A percentile compares a stretch with the other conserved stretches of the same genome.
Evolutionary conservation across 2,329 filamentous ascomycete species (phyloP).

Genomic region (Diaporthe velutina): DNA sequence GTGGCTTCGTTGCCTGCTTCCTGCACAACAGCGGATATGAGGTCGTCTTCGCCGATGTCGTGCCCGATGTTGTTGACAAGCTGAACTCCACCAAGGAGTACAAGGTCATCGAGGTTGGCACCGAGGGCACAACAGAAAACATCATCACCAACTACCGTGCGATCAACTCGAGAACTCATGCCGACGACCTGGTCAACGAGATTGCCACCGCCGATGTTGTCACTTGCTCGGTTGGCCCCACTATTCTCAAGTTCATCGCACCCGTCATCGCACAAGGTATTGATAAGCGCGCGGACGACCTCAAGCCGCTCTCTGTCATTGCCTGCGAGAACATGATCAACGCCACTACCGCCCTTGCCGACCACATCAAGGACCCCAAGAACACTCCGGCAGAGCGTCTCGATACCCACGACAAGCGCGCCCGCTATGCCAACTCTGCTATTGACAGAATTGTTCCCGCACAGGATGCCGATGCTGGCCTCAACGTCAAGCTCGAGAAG

Average conservation of each 20-base stretch:
- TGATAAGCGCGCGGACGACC: conserved; percentile 74
- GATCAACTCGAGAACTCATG: conserved; percentile 92
- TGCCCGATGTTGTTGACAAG: conserved; percentile 83
- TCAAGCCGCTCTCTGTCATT: conserved; percentile 86
- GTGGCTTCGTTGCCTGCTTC: conserved; percentile 91
- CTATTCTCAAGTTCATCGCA: conserved; percentile 96
- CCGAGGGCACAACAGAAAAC: conserved; percentile 83
- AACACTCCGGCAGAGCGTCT: conserved; percentile 79
- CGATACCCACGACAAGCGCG: conserved; percentile 77
- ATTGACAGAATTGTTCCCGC: conserved; percentile 98
- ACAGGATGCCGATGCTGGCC: conserved; percentile 82
- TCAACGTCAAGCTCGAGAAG: conserved; percentile 96
- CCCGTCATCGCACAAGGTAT: conserved; percentile 96
- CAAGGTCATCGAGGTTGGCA: conserved; percentile 92
- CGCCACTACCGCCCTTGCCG: conserved; percentile 88
- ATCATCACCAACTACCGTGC: conserved; percentile 95
- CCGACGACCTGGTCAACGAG: conserved; percentile 84
- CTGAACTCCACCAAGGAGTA: conserved; percentile 84
- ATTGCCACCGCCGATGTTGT: conserved; percentile 91
- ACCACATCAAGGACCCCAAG: conserved; percentile 80
- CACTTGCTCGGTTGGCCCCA: conserved; percentile 96
- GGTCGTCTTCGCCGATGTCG: conserved; percentile 96
- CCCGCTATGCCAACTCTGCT: conserved; percentile 95
- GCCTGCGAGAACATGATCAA: conserved; percentile 98
- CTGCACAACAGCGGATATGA: conserved; percentile 95